These are phyloP conservation scores for Melocanna baccifera DNA, from an alignment of 176 grass and related monocot species.

Conservation along the genomic window DNA sequence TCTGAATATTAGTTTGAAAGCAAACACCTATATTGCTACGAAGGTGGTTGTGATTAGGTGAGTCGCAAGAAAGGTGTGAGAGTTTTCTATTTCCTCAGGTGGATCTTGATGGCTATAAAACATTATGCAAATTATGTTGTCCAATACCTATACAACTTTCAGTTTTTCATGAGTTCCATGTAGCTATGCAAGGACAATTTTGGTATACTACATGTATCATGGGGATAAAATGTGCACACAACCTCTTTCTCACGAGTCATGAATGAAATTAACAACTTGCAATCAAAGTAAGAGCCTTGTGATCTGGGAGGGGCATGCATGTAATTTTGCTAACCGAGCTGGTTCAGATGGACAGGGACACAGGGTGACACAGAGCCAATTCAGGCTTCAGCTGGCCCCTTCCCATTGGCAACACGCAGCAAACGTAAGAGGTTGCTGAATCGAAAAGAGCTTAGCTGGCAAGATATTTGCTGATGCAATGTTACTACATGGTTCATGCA, in stretches of 20 bases:
- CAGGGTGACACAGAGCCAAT: neutral
- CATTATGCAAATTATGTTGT: neutral
- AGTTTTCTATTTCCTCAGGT: neutral
- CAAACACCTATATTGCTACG: conserved; percentile 29
- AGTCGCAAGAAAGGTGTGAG: conserved; percentile 60
- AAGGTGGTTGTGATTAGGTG: conserved; percentile 72
- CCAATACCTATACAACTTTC: neutral
- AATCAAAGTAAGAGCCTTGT: neutral
- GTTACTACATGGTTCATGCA: conserved; percentile 1
- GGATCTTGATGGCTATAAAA: neutral
- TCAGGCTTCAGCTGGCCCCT: neutral
- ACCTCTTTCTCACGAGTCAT: neutral
- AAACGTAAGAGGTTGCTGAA: conserved; percentile 25
- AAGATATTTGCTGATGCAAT: conserved; percentile 35
- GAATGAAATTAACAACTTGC: neutral
- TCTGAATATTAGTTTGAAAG: neutral
- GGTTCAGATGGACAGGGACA: neutral
- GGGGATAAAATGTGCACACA: neutral
- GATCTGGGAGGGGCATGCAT: neutral
- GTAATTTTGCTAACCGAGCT: neutral
- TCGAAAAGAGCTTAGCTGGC: conserved; percentile 21
- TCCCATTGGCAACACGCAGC: neutral
- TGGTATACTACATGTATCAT: conserved; percentile 10
- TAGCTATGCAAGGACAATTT: neutral
- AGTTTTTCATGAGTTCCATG: neutral